A percentile compares a stretch with the other conserved stretches of the same genome.
Conservation (phyloP, 176 grass and related monocot species). For the Oropetium thomaeum region DNA sequence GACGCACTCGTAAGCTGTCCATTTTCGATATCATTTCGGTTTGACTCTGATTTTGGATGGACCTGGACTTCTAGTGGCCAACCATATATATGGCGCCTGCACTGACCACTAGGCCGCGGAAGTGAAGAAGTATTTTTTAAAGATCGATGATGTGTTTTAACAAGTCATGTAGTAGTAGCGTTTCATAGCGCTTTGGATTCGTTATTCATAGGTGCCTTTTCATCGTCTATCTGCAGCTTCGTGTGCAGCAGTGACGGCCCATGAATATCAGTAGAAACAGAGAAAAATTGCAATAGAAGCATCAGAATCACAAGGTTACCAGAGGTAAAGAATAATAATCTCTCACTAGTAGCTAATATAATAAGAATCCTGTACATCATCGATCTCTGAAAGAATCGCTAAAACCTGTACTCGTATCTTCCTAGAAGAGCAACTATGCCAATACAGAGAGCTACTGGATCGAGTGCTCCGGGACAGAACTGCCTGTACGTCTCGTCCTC, state of each 20-base stretch:
- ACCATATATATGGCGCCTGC: constrained; percentile 34
- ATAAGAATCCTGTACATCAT: constrained; percentile 12
- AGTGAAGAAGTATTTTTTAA: too few species aligned
- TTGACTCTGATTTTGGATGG: constrained; percentile 21
- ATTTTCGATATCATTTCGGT: not conserved
- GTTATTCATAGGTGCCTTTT: not conserved
- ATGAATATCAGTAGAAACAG: not conserved
- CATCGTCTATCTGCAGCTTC: not conserved
- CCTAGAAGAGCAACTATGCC: constrained; percentile 15
- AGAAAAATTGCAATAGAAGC: not conserved
- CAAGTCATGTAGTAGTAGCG: not conserved
- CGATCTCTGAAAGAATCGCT: constrained; percentile 33
- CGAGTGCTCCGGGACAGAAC: not conserved
- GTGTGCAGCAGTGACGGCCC: not conserved
- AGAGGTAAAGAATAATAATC: not conserved
- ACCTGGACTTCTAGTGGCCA: constrained; percentile 9
- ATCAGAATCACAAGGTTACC: not conserved
- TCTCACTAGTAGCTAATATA: not conserved
- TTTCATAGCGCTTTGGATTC: not conserved
- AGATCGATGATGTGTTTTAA: too few species aligned
- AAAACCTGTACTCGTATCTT: constrained; percentile 21
- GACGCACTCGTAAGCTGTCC: not conserved
- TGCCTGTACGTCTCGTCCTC: not conserved
- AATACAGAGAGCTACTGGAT: not conserved
- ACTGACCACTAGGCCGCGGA: not conserved